A percentile compares a stretch with the other conserved stretches of the same genome.
Evolutionary conservation across 805 yeast species (phyloP).

Genomic region (Wickerhamomyces queroliae): DNA sequence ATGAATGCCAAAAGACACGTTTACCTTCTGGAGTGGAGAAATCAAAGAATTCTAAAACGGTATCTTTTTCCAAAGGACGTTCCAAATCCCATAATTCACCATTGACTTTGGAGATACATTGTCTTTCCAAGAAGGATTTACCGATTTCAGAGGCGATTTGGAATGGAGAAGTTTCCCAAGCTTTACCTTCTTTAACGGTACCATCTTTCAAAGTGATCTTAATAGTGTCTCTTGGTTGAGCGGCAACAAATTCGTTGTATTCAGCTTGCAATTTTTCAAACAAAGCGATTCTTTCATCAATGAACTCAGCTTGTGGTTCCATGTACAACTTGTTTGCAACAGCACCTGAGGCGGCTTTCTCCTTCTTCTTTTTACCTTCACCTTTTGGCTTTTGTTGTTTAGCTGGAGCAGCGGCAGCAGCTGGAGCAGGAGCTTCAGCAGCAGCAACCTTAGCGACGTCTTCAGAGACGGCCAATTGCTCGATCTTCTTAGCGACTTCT

Average conservation of each 20-base stretch:
- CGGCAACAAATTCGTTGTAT: slow-evolving; percentile 67
- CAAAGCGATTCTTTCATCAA: slow-evolving; percentile 70
- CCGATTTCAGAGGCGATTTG: slow-evolving; percentile 81
- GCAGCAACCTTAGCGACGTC: slow-evolving; percentile 19
- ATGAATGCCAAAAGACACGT: slow-evolving; percentile 97
- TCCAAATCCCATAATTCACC: slow-evolving; percentile 93
- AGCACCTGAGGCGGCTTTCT: slow-evolving; percentile 30
- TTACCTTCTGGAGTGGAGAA: slow-evolving; percentile 94
- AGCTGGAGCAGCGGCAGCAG: slow-evolving; percentile 13
- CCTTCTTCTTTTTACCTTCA: slow-evolving; percentile 35
- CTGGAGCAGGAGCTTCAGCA: slow-evolving; percentile 22
- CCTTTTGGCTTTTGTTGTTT: slow-evolving; percentile 14
- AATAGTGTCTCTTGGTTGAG: slow-evolving; percentile 57
- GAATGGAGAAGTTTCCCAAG: slow-evolving; percentile 90
- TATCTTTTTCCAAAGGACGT: slow-evolving; percentile 80
- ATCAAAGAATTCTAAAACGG: slow-evolving; percentile 74
- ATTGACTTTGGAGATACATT: slow-evolving; percentile 86
- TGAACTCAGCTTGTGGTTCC: slow-evolving; percentile 80
- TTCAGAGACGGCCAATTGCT: slow-evolving; percentile 37
- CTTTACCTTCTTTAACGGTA: slow-evolving; percentile 62
- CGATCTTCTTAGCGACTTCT: slow-evolving; percentile 44
- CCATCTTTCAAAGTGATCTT: slow-evolving; percentile 87
- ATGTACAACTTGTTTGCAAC: slow-evolving; percentile 35
- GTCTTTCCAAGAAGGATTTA: slow-evolving; percentile 82
- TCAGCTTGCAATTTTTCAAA: slow-evolving; percentile 77